Conservation (phyloP, 1,284 basidiomycete species). For the Cutaneotrichosporon cyanovorans region DNA sequence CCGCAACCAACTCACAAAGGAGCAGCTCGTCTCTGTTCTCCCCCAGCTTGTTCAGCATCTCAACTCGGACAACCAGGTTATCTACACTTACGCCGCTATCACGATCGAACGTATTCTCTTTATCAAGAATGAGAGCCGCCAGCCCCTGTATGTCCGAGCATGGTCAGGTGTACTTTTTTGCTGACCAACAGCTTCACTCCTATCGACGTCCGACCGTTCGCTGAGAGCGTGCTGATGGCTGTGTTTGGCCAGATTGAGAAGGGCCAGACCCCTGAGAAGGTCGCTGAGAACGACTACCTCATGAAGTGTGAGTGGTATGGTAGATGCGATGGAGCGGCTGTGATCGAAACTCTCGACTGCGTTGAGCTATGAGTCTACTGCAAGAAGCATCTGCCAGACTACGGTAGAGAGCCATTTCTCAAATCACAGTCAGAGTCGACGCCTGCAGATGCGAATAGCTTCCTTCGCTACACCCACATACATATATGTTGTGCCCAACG, state of each 20-base stretch:
- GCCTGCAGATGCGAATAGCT: too few relatives aligned
- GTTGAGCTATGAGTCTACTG: too few relatives aligned
- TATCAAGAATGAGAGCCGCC: conserved; percentile 63
- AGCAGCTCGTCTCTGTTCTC: conserved; percentile 83
- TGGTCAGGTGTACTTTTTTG: too few relatives aligned
- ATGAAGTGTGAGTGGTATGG: conserved; percentile 78
- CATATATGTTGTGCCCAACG: background rate
- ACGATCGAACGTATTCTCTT: conserved; percentile 82
- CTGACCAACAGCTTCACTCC: conserved; percentile 71
- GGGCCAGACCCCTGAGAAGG: conserved; percentile 80
- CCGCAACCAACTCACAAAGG: conserved; percentile 93
- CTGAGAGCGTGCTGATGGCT: conserved; percentile 65
- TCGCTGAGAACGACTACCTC: conserved; percentile 94
- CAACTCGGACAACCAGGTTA: conserved; percentile 70
- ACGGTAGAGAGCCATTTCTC: too few relatives aligned
- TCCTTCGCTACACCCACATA: too few relatives aligned
- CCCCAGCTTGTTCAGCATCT: conserved; percentile 84
- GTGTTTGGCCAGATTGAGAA: conserved; percentile 74
- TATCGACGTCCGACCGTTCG: conserved; percentile 75
- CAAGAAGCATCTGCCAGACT: too few relatives aligned
- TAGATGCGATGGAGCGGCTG: too few relatives aligned
- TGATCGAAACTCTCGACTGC: too few relatives aligned
- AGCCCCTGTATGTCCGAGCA: conserved; percentile 54
- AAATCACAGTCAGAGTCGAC: too few relatives aligned
- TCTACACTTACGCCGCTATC: conserved; percentile 54